Percentiles rank a stretch among this genome's conserved stretches.
These are phyloP conservation scores for Akanthomyces dipterigenus DNA, from an alignment of 2,329 filamentous ascomycete species.

Conservation along the genomic window DNA sequence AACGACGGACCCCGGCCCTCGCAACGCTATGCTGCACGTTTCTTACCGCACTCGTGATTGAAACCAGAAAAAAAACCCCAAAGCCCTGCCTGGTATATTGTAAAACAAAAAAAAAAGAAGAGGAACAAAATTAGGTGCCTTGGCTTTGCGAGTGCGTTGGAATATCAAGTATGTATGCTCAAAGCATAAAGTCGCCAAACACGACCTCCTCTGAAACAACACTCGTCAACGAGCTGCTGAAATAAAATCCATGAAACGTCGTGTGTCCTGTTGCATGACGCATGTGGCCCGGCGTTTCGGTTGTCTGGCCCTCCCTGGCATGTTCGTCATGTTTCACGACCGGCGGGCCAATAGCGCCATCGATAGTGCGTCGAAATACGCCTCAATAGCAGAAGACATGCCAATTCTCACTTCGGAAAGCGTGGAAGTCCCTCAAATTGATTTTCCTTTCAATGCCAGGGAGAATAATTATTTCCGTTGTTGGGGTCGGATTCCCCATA, in stretches of 20 bases:
- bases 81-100: background rate
- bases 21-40: slow-evolving; percentile 2
- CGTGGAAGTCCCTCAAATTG: background rate
- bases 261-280: background rate
- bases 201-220: background rate
- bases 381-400: background rate
- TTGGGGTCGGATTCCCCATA: too few relatives aligned
- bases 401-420: background rate
- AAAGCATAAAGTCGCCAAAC: background rate
- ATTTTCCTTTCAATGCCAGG: background rate
- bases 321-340: slow-evolving; percentile 3
- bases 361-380: background rate
- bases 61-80: background rate
- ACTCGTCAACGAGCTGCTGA: background rate
- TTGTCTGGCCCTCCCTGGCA: background rate
- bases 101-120: background rate
- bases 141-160: background rate
- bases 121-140: background rate
- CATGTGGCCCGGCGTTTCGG: background rate
- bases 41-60: background rate
- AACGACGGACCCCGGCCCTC: background rate
- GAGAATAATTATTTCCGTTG: too few relatives aligned
- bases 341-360: background rate
- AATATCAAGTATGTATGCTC: background rate
- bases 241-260: background rate